Evolutionary conservation across 306 rosid genomes (phyloP), one percentile per base, ranked within the genome.

Genomic region (Nissolia schottii): DNA sequence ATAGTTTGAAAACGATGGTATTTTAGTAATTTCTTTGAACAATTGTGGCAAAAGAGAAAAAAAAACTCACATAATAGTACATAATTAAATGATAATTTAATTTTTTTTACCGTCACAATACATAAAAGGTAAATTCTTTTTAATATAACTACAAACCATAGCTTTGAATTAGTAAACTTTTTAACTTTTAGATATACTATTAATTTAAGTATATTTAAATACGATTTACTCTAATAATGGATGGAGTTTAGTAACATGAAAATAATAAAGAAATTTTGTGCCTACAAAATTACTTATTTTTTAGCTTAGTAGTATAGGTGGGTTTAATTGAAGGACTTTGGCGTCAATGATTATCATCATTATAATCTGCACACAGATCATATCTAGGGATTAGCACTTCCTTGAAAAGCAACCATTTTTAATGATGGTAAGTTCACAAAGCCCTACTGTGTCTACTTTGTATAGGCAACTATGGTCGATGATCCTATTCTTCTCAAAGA

Each of bases 371-470:
- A 20, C 54, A 59, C 12, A 79, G 59, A 49, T n/a, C n/a, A n/a
- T 79, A 48, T 59, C 58, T 67, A 45, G 68, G 84, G 79, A 79
- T 80, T 74, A 54, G 74, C 80, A 69, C 24, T 69, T 68, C 19
- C n/a, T 27, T 53, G 61, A 41, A 55, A 61, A 70, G 80, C 34
- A 74, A 29, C 59, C 59, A 64, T 41, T 41, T n/a, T 48, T 8
- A 54, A 71, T 67, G 78, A 78, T 68, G 81, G 34, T 55, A 41
- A 53, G 73, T 40, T 74, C 18, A 51, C 48, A 38, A n/a, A 75
- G 20, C 58, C 46, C 46, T 27, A 20, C 74, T 3, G 5, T 20
- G 34, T 22, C 55, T 18, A 51, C 59, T 35, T 29, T 34, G n/a
- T 64, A 22, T 58, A 16, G 50, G 60, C 73, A 58, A 67, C 75